Evolutionary conservation across 768 basidiomycete genomes (phyloP).

Genomic region (Nidularia pulvinata): DNA sequence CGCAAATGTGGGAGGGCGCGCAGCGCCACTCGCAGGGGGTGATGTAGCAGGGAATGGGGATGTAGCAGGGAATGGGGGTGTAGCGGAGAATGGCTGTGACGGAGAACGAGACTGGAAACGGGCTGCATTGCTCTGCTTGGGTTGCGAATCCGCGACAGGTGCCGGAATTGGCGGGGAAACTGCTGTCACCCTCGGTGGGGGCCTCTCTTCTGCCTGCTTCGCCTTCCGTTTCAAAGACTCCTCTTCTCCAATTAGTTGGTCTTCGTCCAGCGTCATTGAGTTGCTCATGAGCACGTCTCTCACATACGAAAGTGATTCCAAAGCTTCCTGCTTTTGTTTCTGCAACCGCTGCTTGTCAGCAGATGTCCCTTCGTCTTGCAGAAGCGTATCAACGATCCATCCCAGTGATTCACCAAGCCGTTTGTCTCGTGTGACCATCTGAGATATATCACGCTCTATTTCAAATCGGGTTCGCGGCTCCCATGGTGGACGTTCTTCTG

Average conservation of each 20-base stretch:
- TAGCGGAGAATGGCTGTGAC: neutral
- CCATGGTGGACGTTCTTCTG: conserved; percentile 65
- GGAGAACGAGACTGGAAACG: conserved; percentile 1
- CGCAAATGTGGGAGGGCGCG: conserved; percentile 19
- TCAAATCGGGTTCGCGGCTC: conserved; percentile 71
- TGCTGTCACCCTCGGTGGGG: conserved; percentile 11
- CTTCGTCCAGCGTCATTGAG: conserved; percentile 58
- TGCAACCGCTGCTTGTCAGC: conserved; percentile 35
- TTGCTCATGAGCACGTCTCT: conserved; percentile 68
- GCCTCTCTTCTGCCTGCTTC: conserved; percentile 13
- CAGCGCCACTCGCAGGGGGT: neutral
- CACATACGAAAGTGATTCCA: conserved; percentile 78
- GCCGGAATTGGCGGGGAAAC: conserved; percentile 30
- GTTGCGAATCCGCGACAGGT: conserved; percentile 34
- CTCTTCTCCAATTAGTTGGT: conserved; percentile 61
- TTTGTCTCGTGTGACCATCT: conserved; percentile 56
- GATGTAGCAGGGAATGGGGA: neutral
- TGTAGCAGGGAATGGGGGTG: too few species aligned
- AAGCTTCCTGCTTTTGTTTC: conserved; percentile 56
- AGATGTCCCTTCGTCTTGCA: conserved; percentile 51
- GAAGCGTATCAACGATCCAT: conserved; percentile 74
- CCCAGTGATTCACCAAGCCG: conserved; percentile 67
- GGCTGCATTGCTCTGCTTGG: conserved; percentile 17
- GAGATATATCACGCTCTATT: conserved; percentile 61
- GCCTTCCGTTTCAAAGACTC: conserved; percentile 27